Evolutionary conservation across 371 early-diverging fungal species (phyloP), one percentile per base, ranked within the genome.

Genomic region (Smittium culicis): DNA sequence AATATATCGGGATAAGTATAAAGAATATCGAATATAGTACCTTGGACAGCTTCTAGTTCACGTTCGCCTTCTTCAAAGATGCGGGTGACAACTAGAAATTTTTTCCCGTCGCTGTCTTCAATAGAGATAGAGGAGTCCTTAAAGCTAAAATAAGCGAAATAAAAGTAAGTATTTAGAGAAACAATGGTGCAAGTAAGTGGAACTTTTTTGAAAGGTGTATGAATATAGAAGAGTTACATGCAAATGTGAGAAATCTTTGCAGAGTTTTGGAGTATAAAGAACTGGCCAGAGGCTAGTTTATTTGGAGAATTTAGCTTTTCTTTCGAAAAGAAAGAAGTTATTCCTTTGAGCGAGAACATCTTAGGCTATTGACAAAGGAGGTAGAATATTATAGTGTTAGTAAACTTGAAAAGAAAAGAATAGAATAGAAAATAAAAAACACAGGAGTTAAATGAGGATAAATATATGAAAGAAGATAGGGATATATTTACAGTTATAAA

Each of bases 51-150:
- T 45, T 57, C 63, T 5, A 81, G 72, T 16, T 81, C 80, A 30
- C 79, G 85, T 65, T 90, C 89, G 60, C 86, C 90, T 61, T 91
- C 89, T 5, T 88, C 88, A 67, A 81, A 82, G 20, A 85, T 73
- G 27, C 89, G 82, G 54, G 77, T 80, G 20, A 85, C 79, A 5
- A 88, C 80, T 17, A 92, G 77, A 45, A 45, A 11, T 45, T 45
- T 20, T 11, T 11, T 20, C 20, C 45, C 45, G 5, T 45, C 11
- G 11, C 11, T 11, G 20, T 45, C 20, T 45, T 45, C 45, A 20
- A 45, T 45, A 45, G 45, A 45, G 20, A 45, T 45, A 11, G 45
- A 45, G 45, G 45, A 45, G 20, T 45, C 45, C 20, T 45, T 45
- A 45, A 11, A 45, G 20, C 45, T 45, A 45, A 11, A 20, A 45